phyloP scores from a whole-genome alignment of 177 flowering plant species.

The Tripterygium wilfordii region DNA sequence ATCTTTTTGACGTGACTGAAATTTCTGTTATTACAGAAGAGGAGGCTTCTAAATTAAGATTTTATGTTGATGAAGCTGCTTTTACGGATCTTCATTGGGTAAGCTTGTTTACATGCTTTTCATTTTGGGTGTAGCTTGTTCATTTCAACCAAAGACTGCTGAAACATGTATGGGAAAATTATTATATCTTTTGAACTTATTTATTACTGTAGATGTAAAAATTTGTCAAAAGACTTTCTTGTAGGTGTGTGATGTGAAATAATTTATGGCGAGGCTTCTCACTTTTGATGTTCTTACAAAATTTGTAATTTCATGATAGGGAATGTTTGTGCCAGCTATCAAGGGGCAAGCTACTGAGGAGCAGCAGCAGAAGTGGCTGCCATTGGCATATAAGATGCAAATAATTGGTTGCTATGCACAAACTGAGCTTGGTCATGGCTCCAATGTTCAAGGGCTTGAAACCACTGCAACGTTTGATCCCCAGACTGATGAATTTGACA shows the following conservation, averaged over 20 bases:
- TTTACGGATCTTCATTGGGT: slow-evolving; percentile 97
- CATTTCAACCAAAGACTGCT: no score
- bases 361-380: slow-evolving; percentile 91
- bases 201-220: no score
- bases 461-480: slow-evolving; percentile 98
- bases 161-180: no score
- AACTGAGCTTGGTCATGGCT: slow-evolving; percentile 99
- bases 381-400: slow-evolving; percentile 89
- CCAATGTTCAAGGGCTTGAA: slow-evolving; percentile 99
- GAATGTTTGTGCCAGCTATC: slow-evolving; percentile 93
- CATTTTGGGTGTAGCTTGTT: not conserved
- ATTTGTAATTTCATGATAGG: no score
- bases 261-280: no score
- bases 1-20: no score
- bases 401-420: slow-evolving; percentile 99
- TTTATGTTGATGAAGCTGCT: slow-evolving; percentile 79
- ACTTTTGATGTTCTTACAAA: no score
- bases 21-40: slow-evolving; percentile 53
- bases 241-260: no score
- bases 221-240: no score
- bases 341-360: slow-evolving; percentile 97
- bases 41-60: slow-evolving; percentile 67
- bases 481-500: slow-evolving; percentile 76
- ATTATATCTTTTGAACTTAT: no score
- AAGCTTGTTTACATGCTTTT: slow-evolving; percentile 2